Conservation (phyloP, 345 rosid species). For the Salix koriyanagi region DNA sequence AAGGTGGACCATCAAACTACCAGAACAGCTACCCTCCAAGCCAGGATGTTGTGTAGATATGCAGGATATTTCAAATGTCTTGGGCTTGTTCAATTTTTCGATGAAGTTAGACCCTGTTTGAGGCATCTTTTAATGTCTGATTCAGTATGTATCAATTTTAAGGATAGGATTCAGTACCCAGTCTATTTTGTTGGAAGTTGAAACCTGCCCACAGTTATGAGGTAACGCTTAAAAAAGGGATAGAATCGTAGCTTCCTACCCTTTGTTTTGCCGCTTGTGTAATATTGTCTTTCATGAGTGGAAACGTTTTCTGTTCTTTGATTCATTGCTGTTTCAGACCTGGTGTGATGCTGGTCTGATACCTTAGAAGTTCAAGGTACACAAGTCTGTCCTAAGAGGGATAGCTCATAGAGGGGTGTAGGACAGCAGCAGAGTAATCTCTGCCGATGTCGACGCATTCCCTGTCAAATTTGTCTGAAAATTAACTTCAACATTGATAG, state of each 20-base stretch:
- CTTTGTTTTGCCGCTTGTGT: not conserved
- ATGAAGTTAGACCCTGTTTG: no score
- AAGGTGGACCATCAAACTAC: conserved; percentile 20
- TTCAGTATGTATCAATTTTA: not conserved
- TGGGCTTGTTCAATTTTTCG: not conserved
- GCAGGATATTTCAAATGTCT: not conserved
- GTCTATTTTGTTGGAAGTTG: not conserved
- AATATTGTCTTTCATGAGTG: not conserved
- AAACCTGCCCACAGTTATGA: not conserved
- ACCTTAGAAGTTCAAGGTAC: not conserved
- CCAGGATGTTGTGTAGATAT: conserved; percentile 34
- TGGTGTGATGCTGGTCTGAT: not conserved
- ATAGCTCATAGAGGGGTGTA: not conserved
- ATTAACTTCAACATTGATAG: no score
- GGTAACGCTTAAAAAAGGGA: not conserved
- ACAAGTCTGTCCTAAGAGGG: no score
- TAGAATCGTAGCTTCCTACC: not conserved
- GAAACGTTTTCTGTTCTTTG: no score
- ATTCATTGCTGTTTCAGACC: not conserved
- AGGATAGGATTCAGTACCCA: not conserved
- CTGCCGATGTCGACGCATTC: no score
- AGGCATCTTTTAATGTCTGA: no score
- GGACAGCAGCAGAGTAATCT: not conserved
- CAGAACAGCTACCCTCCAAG: conserved; percentile 27
- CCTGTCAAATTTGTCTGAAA: no score